A percentile compares a stretch with the other conserved stretches of the same genome.
Conservation (phyloP, 345 rosid species). For the Aurinia saxatilis region DNA sequence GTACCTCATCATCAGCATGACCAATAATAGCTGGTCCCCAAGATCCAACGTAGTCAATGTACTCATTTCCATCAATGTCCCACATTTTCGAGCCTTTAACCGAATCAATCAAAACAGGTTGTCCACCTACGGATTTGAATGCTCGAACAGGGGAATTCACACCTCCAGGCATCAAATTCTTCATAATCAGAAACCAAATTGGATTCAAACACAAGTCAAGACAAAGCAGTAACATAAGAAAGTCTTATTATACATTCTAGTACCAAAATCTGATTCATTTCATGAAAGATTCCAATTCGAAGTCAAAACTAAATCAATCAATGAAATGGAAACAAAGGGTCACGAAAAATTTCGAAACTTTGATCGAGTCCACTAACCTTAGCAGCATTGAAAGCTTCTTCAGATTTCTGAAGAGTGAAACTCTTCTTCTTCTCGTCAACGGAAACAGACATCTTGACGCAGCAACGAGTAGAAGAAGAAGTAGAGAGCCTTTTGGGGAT, state of each 20-base stretch:
- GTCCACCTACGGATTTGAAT: conserved; percentile 95
- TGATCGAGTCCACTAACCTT: conserved; percentile 36
- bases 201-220: not conserved
- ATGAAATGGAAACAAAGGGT: no score
- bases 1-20: conserved; percentile 90
- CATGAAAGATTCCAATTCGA: not conserved
- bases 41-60: conserved; percentile 92
- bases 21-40: conserved; percentile 99
- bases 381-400: conserved; percentile 75
- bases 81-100: conserved; percentile 91
- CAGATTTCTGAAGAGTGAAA: conserved; percentile 68
- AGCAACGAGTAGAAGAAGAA: conserved; percentile 31
- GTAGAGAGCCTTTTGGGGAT: conserved; percentile 21
- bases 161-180: conserved; percentile 98
- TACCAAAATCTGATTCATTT: not conserved
- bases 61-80: conserved; percentile 96
- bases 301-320: no score
- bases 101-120: conserved; percentile 77
- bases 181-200: not conserved
- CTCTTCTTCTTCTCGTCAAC: conserved; percentile 55
- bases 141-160: conserved; percentile 97
- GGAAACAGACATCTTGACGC: conserved; percentile 56
- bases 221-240: not conserved
- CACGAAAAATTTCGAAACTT: not conserved
- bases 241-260: not conserved